Percentiles rank a stretch among this genome's conserved stretches.
These are phyloP conservation scores for Pelargonium citronellum DNA, from an alignment of 441 rosid genomes.

Conservation along the genomic window DNA sequence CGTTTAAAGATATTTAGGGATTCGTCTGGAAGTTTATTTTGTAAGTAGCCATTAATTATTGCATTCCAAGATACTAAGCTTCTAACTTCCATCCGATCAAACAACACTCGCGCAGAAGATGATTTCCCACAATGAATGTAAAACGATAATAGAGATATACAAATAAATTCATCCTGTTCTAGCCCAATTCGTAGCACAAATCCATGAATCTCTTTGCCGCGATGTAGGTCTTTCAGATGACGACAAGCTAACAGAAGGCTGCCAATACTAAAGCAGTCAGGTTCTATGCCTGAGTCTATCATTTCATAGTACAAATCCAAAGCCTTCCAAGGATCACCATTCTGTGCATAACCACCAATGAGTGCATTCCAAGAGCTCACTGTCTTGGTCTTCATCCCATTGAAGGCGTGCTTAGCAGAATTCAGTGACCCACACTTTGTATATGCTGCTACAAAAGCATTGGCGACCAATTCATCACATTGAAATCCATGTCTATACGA, in stretches of 20 bases:
- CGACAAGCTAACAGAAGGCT: conserved; percentile 55
- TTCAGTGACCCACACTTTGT: conserved; percentile 44
- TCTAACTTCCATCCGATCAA: conserved; percentile 40
- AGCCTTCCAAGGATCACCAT: conserved; percentile 43
- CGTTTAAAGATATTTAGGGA: conserved; percentile 33
- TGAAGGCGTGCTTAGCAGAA: conserved; percentile 42
- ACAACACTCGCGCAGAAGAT: conserved; percentile 35
- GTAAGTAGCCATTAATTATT: conserved; percentile 38
- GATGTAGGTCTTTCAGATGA: conserved; percentile 34
- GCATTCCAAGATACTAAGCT: conserved; percentile 45
- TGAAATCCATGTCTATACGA: conserved; percentile 43
- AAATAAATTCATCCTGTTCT: conserved; percentile 38
- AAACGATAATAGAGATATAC: conserved; percentile 42
- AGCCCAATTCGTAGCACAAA: conserved; percentile 40
- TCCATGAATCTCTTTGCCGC: conserved; percentile 50
- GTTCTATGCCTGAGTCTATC: conserved; percentile 34
- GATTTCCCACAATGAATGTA: conserved; percentile 43
- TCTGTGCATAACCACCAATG: conserved; percentile 50
- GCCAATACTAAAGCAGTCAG: conserved; percentile 47
- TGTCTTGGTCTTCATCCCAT: conserved; percentile 34
- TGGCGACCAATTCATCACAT: conserved; percentile 39
- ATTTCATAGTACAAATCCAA: conserved; percentile 38
- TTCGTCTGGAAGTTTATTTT: conserved; percentile 35
- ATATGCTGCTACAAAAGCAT: conserved; percentile 54
- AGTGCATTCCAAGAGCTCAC: conserved; percentile 72